phyloP scores from a whole-genome alignment of 2,329 filamentous ascomycete genomes.

The Neopestalotiopsis sp. region DNA sequence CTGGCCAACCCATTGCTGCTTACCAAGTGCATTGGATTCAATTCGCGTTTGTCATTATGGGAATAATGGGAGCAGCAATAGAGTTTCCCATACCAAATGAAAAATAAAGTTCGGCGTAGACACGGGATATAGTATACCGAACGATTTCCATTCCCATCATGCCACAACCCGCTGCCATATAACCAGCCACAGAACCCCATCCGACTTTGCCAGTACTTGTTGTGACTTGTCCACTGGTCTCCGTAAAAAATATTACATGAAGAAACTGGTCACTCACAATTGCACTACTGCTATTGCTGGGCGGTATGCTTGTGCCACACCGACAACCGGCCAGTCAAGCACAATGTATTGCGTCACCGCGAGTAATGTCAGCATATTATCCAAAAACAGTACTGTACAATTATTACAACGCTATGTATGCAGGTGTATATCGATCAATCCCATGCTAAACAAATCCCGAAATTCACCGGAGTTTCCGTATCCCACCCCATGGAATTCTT shows the following conservation, averaged over 20 bases:
- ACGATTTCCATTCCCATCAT: not conserved
- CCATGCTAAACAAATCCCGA: constrained; percentile 7
- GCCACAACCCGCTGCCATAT: not conserved
- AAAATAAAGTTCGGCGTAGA: not conserved
- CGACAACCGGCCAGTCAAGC: not conserved
- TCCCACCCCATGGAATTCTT: not conserved
- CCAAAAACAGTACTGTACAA: constrained; percentile 2
- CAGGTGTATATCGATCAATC: not conserved
- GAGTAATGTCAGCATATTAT: constrained; percentile 2
- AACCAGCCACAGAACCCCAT: not conserved
- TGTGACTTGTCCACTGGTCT: not conserved
- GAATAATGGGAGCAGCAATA: not conserved
- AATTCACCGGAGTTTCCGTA: not conserved
- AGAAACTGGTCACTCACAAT: not conserved
- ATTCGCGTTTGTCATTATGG: not conserved
- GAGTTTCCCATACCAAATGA: not conserved
- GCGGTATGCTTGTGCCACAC: not conserved
- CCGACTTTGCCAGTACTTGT: not conserved
- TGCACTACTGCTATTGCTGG: not conserved
- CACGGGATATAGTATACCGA: not conserved
- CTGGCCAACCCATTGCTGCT: not conserved
- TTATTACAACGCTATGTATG: not conserved
- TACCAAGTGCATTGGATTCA: not conserved
- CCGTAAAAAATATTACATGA: not conserved
- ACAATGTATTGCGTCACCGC: not conserved